Evolutionary conservation across 2,329 filamentous ascomycete genomes (phyloP).

Genomic region (Arthrobotrys iridis): DNA sequence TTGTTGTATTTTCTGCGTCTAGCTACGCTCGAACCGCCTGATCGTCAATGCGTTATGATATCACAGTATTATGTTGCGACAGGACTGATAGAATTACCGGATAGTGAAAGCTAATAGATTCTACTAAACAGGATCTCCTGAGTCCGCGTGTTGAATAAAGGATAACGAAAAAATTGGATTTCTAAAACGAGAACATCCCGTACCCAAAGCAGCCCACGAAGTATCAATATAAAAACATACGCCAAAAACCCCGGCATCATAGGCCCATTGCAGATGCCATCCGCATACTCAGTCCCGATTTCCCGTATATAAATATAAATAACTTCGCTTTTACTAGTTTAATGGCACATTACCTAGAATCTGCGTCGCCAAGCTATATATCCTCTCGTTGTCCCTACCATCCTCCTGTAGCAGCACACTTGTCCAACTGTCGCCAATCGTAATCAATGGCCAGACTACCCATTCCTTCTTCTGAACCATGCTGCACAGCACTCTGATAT

Average conservation of each 20-base stretch:
- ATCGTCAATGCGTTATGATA: no score
- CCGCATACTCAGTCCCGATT: background rate
- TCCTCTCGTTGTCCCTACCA: slow-evolving; percentile 23
- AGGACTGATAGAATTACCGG: no score
- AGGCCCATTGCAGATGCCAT: no score
- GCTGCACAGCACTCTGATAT: slow-evolving; percentile 45
- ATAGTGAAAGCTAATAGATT: no score
- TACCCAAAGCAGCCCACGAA: no score
- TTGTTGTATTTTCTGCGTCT: no score
- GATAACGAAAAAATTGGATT: no score
- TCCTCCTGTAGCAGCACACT: slow-evolving; percentile 50
- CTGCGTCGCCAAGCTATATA: slow-evolving; percentile 31
- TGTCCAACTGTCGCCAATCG: slow-evolving; percentile 53
- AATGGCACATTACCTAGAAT: slow-evolving; percentile 14
- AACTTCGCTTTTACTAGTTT: background rate
- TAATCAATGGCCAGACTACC: slow-evolving; percentile 53
- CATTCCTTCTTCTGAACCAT: slow-evolving; percentile 50
- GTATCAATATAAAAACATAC: background rate
- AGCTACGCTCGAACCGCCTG: no score
- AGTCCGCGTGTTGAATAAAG: no score
- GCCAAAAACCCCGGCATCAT: background rate
- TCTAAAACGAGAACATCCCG: background rate
- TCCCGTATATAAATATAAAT: background rate
- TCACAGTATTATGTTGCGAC: no score
- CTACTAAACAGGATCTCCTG: no score